phyloP scores from a whole-genome alignment of 106 monocot genomes.

The Triglochin maritima region DNA sequence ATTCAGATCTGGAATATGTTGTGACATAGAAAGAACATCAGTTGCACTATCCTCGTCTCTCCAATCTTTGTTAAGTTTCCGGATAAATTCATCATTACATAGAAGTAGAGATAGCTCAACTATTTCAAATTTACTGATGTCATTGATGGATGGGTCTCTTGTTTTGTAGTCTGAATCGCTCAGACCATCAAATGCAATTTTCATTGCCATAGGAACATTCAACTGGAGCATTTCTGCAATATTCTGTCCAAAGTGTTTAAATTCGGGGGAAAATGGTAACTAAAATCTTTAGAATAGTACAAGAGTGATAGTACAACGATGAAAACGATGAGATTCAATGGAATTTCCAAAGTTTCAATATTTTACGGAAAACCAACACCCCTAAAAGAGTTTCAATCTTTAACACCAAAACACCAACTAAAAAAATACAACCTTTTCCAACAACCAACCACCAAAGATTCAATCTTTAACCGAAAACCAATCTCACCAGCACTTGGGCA shows the following conservation, averaged over 20 bases:
- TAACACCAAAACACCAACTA: not conserved
- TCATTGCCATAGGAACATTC: constrained; percentile 90
- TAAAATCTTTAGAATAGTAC: not conserved
- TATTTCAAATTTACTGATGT: constrained; percentile 72
- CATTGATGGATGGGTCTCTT: constrained; percentile 57
- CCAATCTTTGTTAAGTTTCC: constrained; percentile 84
- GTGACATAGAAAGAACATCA: constrained; percentile 90
- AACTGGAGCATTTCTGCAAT: constrained; percentile 75
- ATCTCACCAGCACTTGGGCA: constrained; percentile 55
- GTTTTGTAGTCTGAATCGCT: constrained; percentile 64
- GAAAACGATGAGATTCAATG: not conserved
- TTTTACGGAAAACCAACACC: not conserved
- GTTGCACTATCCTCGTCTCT: constrained; percentile 79
- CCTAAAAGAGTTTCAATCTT: not conserved
- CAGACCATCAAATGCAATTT: constrained; percentile 75
- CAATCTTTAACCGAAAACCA: not conserved
- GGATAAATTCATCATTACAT: constrained; percentile 84
- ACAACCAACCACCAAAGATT: not conserved
- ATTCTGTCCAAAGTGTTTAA: constrained; percentile 30
- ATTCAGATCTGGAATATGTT: constrained; percentile 76
- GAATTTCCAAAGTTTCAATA: not conserved
- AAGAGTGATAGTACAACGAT: not conserved
- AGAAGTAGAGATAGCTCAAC: constrained; percentile 72
- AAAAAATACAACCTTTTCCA: not conserved
- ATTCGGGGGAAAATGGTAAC: not conserved